Conservation (phyloP, 805 yeast genomes). For the Ogataea paradorogensis region DNA sequence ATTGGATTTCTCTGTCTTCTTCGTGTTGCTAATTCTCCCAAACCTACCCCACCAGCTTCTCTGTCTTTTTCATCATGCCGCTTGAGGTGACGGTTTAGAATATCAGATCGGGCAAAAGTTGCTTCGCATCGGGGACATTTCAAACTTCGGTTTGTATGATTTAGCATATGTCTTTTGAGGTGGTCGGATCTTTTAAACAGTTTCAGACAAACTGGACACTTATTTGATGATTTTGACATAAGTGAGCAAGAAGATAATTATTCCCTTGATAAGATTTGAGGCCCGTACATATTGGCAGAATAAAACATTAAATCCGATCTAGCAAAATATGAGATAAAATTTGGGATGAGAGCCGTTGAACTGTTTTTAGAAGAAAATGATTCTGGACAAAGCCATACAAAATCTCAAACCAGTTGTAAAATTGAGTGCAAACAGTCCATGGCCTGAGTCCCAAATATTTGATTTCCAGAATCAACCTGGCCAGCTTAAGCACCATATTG, state of each 20-base stretch:
- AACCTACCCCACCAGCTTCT: constrained; percentile 9
- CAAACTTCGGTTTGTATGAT: constrained; percentile 1
- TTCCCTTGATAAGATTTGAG: too few species aligned
- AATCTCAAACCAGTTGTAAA: too few species aligned
- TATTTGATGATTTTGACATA: background rate
- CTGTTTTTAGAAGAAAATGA: too few species aligned
- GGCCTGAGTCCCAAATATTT: too few species aligned
- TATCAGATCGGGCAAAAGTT: constrained; percentile 5
- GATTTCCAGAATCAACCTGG: too few species aligned
- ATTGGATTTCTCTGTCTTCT: background rate
- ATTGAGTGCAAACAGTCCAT: too few species aligned
- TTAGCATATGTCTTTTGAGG: constrained; percentile 7
- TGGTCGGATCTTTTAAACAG: constrained; percentile 10
- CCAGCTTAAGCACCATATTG: too few species aligned
- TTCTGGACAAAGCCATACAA: too few species aligned
- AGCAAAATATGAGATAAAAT: too few species aligned
- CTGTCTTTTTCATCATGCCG: constrained; percentile 9
- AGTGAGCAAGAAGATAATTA: background rate
- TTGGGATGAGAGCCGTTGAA: too few species aligned
- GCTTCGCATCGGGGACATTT: constrained; percentile 8
- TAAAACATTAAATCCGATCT: too few species aligned
- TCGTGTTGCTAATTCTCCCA: constrained; percentile 1
- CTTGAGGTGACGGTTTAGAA: constrained; percentile 6
- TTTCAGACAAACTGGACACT: constrained; percentile 4
- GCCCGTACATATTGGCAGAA: too few species aligned